Evolutionary conservation across 257 asterid genomes (phyloP), one percentile per base, ranked within the genome.

Genomic region (Forsythia viridissima): DNA sequence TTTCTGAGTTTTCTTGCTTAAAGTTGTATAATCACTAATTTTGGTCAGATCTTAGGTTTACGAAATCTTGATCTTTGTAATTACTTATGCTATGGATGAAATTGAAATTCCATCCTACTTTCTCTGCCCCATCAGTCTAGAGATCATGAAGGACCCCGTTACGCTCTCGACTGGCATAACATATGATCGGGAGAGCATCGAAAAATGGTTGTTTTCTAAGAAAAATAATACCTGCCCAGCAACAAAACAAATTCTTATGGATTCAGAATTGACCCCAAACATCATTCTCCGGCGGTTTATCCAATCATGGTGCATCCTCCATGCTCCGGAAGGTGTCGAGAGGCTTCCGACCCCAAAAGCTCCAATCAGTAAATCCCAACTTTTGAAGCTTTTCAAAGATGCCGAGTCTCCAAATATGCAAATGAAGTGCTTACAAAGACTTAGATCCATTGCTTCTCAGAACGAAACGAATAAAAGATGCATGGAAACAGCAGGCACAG

Each of bases 101-200:
- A 74, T 93, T 69, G 93, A 93, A 46, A 87, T 93, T 34, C 99
- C 99, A 0, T 80, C 93, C 0, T 93, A 88, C 74, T 94, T 93
- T n/a, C 79, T 93, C 8, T 94, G 99, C 77, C 98, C 98, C 1
- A 94, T 94, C 16, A 84, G 93, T 0, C 85, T 94, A 5, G 85
- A 91, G 51, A 88, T 91, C 73, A 94, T 94, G 99, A 90, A 90
- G 80, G 99, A 93, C 20, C 99, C 99, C 0, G 97, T 94, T 6
- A 90, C 90, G 0, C 34, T 88, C 78, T 59, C 90, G 0, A 91
- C 97, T 11, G 99, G 99, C 39, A 93, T 93, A 46, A 90, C 97
- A 65, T 94, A 91, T 79, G 99, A 94, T 76, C 77, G 99, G 18
- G 91, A 87, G 24, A 85, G 85, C 85, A 94, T 94, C 74, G 97